A percentile compares a stretch with the other conserved stretches of the same genome.
Conservation (phyloP, 768 basidiomycete species). For the Hemileccinum rubropunctum region DNA sequence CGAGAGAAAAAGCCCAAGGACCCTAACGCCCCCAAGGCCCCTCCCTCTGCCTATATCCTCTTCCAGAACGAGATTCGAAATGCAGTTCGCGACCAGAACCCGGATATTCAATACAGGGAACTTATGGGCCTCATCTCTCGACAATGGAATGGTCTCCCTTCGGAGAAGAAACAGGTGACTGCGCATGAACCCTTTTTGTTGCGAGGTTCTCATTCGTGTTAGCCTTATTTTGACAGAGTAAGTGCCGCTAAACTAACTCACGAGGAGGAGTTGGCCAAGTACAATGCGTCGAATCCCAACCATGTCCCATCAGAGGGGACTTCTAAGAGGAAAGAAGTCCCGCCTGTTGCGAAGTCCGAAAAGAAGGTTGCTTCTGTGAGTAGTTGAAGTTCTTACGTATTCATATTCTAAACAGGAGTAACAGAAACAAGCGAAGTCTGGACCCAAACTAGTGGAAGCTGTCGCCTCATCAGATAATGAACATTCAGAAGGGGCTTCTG, state of each 20-base stretch:
- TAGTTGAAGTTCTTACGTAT: slow-evolving; percentile 8
- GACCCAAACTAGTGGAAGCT: slow-evolving; percentile 22
- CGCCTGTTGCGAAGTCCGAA: slow-evolving; percentile 29
- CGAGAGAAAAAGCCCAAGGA: slow-evolving; percentile 69
- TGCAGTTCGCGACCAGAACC: slow-evolving; percentile 62
- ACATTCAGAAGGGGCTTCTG: slow-evolving; percentile 29
- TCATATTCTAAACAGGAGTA: slow-evolving; percentile 11
- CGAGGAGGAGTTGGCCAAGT: slow-evolving; percentile 59
- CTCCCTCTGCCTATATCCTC: slow-evolving; percentile 88
- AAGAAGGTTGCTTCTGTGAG: slow-evolving; percentile 27
- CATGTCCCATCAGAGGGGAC: slow-evolving; percentile 46
- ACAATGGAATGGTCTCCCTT: slow-evolving; percentile 67
- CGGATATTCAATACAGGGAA: slow-evolving; percentile 66
- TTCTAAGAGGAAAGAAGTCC: slow-evolving; percentile 32
- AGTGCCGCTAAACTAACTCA: slow-evolving; percentile 62
- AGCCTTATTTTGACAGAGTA: slow-evolving; percentile 41
- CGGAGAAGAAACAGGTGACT: slow-evolving; percentile 68
- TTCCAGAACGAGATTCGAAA: slow-evolving; percentile 91
- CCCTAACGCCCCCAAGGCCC: slow-evolving; percentile 92
- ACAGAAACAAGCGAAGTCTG: slow-evolving; percentile 25
- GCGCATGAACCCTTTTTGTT: not conserved
- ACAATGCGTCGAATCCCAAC: slow-evolving; percentile 54
- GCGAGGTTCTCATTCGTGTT: not conserved
- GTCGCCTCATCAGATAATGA: slow-evolving; percentile 31
- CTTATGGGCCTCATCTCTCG: slow-evolving; percentile 68